Evolutionary conservation across 1,284 basidiomycete genomes (phyloP).

Genomic region (Amylostereum areolatum): DNA sequence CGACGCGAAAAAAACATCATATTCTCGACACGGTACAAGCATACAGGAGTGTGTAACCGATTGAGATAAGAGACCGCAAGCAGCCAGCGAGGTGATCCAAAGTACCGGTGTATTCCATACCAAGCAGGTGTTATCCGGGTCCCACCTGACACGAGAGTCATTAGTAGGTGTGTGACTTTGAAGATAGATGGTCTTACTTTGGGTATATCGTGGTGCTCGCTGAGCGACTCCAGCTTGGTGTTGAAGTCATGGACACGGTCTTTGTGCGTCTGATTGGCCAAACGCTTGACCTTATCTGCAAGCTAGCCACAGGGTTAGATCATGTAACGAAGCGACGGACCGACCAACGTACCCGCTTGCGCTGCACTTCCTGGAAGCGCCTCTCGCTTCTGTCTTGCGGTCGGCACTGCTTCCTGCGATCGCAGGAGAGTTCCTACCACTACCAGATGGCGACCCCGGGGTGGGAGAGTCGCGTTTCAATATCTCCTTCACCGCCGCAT

Average conservation of each 20-base stretch:
- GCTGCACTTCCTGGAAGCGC: slow-evolving; percentile 83
- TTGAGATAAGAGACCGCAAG: too few relatives aligned
- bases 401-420: slow-evolving; percentile 33
- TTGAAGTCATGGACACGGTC: slow-evolving; percentile 94
- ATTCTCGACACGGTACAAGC: too few relatives aligned
- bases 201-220: slow-evolving; percentile 92
- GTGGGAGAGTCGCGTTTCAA: slow-evolving; percentile 35
- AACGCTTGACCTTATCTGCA: slow-evolving; percentile 71
- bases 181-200: slow-evolving; percentile 49
- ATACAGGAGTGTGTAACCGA: too few relatives aligned
- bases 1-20: too few relatives aligned
- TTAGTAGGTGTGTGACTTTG: slow-evolving; percentile 18
- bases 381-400: slow-evolving; percentile 83
- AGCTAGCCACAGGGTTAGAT: too few relatives aligned
- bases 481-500: slow-evolving; percentile 31
- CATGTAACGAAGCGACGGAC: not conserved
- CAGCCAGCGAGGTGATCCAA: not conserved
- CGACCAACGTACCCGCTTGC: slow-evolving; percentile 68
- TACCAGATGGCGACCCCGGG: slow-evolving; percentile 44
- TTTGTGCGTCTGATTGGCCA: slow-evolving; percentile 89
- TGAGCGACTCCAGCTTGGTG: slow-evolving; percentile 79
- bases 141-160: slow-evolving; percentile 48
- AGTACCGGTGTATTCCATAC: slow-evolving; percentile 13
- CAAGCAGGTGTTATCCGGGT: slow-evolving; percentile 53
- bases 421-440: slow-evolving; percentile 53